Base-by-base conservation (phyloP, 208 protist species). In the Wallacemonas sp. region DNA sequence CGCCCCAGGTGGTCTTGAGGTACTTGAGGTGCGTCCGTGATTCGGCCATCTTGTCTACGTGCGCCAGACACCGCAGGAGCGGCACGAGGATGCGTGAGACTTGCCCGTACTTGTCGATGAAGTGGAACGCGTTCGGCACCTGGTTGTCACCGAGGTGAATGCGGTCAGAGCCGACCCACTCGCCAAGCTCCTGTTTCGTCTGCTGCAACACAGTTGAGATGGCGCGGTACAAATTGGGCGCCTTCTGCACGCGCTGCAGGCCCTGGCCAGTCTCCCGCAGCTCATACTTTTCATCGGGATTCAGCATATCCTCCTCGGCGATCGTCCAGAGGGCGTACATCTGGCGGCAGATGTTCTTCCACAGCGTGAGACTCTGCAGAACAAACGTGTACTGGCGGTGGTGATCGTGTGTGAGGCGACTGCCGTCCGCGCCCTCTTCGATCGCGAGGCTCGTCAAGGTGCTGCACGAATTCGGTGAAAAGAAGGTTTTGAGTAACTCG, bases 21-120 rank as follows among this genome's bases (percentile, higher is more conserved):
- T 97, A 98, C 29, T 80, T 83, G 30, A 81, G 81, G 32, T 84
- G 68, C 17, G 82, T 47, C 0, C 72, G 5, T 61, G 76, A 72
- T 55, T 70, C 32, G 26, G 77, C 66, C 65, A 97, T 76, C 33
- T 88, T 74, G 47, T 96, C 92, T 54, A 99, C 71, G 57, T 85
- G 61, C 30, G 87, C 72, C 9, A 98, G 55, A 6, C 83, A 92
- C 29, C 87, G 84, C 2, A 98, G 76, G 56, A 99, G 93, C 17
- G 98, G 98, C 27, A 96, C 96, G 24, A 99, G 81, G 47, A 99
- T 99, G 46, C 98, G 88, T n/a, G 95, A 88, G 24, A 98, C 82
- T 74, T 98, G 97, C 30, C 95, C 98, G 81, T 99, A 99, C 68
- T 99, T 99, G 72, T 99, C 98, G 69, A 99, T 99, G 75, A 99